Percentiles rank a stretch among this genome's conserved stretches.
phyloP scores from a whole-genome alignment of 2,329 filamentous ascomycete genomes.

The Aspergillus sp. region DNA sequence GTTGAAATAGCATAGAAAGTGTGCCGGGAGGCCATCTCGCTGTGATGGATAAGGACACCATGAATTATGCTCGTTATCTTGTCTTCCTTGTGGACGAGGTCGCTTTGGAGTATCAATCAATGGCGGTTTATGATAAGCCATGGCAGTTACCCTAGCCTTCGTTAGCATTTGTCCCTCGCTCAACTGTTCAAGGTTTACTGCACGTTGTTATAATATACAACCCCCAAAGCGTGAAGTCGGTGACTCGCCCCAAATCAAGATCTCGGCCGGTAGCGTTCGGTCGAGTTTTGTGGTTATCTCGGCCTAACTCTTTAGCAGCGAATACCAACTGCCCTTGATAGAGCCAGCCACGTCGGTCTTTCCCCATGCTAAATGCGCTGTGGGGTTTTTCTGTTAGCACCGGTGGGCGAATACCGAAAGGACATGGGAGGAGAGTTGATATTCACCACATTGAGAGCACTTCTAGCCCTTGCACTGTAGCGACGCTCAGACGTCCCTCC shows the following conservation, averaged over 20 bases:
- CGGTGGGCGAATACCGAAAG: neutral
- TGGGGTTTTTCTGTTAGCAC: neutral
- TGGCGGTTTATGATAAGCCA: conserved; percentile 5
- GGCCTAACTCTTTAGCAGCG: conserved; percentile 2
- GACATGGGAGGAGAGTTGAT: neutral
- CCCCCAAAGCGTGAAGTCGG: conserved; percentile 3
- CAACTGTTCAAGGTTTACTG: neutral
- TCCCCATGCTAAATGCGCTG: conserved; percentile 17
- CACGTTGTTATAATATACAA: conserved; percentile 9
- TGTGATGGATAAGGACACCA: conserved; percentile 10
- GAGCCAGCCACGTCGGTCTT: conserved; percentile 16
- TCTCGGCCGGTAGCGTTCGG: neutral
- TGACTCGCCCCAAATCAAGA: neutral
- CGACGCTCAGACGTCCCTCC: conserved; percentile 15
- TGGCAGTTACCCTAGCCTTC: neutral
- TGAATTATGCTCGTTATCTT: conserved; percentile 1
- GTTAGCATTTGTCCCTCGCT: neutral
- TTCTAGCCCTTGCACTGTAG: conserved; percentile 17
- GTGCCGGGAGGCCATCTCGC: neutral
- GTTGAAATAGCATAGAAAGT: conserved; percentile 6
- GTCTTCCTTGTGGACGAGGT: neutral
- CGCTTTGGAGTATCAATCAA: conserved; percentile 3
- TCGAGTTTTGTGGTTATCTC: neutral
- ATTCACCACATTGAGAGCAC: conserved; percentile 15
- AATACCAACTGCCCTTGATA: conserved; percentile 20